Evolutionary conservation across 345 rosid species (phyloP).

Genomic region (Eucalyptus decipiens): DNA sequence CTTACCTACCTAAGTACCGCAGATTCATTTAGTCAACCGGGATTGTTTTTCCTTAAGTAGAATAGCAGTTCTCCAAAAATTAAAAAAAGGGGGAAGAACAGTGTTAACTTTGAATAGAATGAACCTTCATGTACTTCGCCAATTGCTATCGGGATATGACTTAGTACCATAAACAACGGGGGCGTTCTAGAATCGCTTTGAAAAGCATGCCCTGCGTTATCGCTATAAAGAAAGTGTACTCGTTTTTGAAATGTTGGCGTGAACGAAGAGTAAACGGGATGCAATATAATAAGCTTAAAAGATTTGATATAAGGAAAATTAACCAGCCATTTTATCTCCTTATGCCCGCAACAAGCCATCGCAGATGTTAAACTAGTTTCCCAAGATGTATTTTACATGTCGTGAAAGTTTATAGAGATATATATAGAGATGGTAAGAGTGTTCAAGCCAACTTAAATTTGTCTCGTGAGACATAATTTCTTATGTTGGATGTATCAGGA

Average conservation of each 20-base stretch:
- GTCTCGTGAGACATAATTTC: not conserved
- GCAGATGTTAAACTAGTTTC: not conserved
- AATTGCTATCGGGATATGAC: not conserved
- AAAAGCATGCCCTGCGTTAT: not conserved
- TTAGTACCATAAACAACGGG: not conserved
- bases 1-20: not conserved
- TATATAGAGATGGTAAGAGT: not conserved
- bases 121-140: not conserved
- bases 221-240: not conserved
- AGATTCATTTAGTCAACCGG: not conserved
- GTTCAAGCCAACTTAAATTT: not conserved
- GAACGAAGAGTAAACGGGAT: not conserved
- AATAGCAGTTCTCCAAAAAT: not conserved
- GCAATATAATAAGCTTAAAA: not conserved
- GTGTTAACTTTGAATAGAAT: not conserved
- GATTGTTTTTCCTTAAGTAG: not conserved
- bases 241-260: not conserved
- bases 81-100: not conserved
- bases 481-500: constrained; percentile 19
- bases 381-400: not conserved
- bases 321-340: not conserved
- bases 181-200: not conserved
- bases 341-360: not conserved
- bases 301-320: not conserved
- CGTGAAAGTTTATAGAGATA: not conserved